Evolutionary conservation across 352 stramenopile genomes (phyloP).

Genomic region (Globisporangium heterothallicum): DNA sequence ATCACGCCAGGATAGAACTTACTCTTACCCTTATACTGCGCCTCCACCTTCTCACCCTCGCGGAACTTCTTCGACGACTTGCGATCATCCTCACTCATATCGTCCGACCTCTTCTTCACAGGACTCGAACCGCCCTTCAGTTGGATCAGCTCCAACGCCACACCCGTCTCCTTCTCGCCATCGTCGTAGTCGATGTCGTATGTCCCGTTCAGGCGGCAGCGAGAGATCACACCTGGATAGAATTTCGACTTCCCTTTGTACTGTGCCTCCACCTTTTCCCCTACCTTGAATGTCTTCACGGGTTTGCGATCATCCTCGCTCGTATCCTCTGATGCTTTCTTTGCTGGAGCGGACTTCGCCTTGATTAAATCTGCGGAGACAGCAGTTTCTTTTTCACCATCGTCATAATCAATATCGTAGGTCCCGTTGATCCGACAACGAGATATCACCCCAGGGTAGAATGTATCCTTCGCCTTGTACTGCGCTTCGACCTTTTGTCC

Average conservation of each 20-base stretch:
- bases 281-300: conserved; percentile 1
- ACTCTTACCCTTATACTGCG: not conserved
- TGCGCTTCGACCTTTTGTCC: conserved; percentile 20
- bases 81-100: not conserved
- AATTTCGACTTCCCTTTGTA: conserved; percentile 62
- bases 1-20: not conserved
- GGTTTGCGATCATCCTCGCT: not conserved
- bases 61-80: not conserved
- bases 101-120: not conserved
- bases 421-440: conserved; percentile 42
- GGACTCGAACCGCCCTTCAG: not conserved
- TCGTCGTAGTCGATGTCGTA: conserved; percentile 83
- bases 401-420: conserved; percentile 74
- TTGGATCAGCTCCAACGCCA: conserved; percentile 36
- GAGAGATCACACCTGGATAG: conserved; percentile 64
- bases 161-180: conserved; percentile 59
- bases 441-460: conserved; percentile 53
- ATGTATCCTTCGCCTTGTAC: conserved; percentile 54
- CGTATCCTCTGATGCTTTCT: not conserved
- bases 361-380: conserved; percentile 59
- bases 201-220: conserved; percentile 53
- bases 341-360: not conserved
- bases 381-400: conserved; percentile 26
- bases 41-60: not conserved
- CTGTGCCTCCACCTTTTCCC: conserved; percentile 25